A percentile compares a stretch with the other conserved stretches of the same genome.
Conservation (phyloP, 2,329 filamentous ascomycete species). For the Hansfordia pulvinata region DNA sequence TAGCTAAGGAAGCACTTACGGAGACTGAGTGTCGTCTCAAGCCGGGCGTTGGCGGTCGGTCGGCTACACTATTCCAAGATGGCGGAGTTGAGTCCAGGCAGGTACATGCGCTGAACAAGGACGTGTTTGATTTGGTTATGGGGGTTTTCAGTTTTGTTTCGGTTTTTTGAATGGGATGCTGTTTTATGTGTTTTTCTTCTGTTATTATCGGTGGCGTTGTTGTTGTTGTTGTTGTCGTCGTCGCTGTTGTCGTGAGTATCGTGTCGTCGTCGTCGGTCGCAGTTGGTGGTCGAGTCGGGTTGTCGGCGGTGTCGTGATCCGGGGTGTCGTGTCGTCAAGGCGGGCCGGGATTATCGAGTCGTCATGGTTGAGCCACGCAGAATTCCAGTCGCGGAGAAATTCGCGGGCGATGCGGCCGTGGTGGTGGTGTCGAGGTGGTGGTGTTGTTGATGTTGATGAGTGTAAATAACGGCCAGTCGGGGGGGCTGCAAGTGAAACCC, state of each 20-base stretch:
- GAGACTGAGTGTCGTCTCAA: too few relatives aligned
- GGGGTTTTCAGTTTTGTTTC: too few relatives aligned
- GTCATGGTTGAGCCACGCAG: neutral
- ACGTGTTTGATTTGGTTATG: neutral
- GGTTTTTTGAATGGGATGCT: neutral
- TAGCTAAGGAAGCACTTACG: too few relatives aligned
- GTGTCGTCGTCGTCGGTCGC: constrained; percentile 4
- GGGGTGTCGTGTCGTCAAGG: too few relatives aligned
- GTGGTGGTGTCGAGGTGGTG: neutral
- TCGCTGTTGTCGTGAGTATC: constrained; percentile 6
- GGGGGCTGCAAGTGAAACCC: neutral
- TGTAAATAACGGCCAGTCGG: too few relatives aligned
- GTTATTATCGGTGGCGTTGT: too few relatives aligned
- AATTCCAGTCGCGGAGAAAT: too few relatives aligned
- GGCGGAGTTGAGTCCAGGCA: neutral
- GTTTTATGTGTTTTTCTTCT: too few relatives aligned
- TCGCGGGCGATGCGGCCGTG: too few relatives aligned
- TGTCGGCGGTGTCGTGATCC: neutral
- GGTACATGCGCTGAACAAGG: neutral
- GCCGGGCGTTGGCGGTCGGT: too few relatives aligned
- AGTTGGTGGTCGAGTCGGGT: neutral
- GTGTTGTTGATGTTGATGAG: constrained; percentile 1
- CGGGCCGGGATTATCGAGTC: too few relatives aligned
- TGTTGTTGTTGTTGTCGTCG: constrained; percentile 3
- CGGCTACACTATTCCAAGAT: neutral